A percentile compares a stretch with the other conserved stretches of the same genome.
Conservation (phyloP, 2,329 filamentous ascomycete species). For the Fusarium keratoplasticum region DNA sequence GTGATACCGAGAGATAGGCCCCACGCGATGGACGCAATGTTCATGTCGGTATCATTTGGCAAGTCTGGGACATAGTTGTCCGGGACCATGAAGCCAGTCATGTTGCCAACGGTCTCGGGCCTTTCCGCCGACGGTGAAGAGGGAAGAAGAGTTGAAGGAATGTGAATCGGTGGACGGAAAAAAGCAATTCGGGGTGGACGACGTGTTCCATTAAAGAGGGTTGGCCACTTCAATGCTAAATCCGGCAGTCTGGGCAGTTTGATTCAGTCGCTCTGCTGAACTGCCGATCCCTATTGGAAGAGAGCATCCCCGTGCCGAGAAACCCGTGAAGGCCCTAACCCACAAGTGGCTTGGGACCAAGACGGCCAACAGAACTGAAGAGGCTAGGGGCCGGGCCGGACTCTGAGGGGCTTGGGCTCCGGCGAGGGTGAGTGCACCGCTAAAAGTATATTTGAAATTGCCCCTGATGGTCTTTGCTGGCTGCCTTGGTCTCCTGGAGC, state of each 20-base stretch:
- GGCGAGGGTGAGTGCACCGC: background rate
- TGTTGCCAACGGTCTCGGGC: conserved; percentile 12
- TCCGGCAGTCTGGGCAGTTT: conserved; percentile 4
- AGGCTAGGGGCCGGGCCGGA: conserved; percentile 2
- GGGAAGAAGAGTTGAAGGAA: background rate
- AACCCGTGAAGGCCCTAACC: background rate
- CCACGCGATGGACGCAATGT: conserved; percentile 45
- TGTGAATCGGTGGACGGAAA: background rate
- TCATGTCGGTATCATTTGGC: conserved; percentile 41
- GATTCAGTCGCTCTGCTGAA: background rate
- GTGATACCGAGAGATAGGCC: conserved; percentile 41
- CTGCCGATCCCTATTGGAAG: conserved; percentile 10
- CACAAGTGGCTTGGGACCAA: conserved; percentile 1
- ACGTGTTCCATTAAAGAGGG: background rate
- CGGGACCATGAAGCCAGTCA: conserved; percentile 41
- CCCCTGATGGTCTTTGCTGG: background rate
- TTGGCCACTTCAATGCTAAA: background rate
- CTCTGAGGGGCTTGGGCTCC: background rate
- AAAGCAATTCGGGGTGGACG: background rate
- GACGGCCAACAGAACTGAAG: background rate
- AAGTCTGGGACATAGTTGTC: conserved; percentile 30
- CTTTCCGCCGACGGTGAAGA: background rate
- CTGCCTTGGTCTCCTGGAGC: background rate
- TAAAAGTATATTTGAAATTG: background rate
- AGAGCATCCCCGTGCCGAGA: background rate